Conservation (phyloP, 1,139 yeast genomes). For the Geotrichum carabidarum region DNA sequence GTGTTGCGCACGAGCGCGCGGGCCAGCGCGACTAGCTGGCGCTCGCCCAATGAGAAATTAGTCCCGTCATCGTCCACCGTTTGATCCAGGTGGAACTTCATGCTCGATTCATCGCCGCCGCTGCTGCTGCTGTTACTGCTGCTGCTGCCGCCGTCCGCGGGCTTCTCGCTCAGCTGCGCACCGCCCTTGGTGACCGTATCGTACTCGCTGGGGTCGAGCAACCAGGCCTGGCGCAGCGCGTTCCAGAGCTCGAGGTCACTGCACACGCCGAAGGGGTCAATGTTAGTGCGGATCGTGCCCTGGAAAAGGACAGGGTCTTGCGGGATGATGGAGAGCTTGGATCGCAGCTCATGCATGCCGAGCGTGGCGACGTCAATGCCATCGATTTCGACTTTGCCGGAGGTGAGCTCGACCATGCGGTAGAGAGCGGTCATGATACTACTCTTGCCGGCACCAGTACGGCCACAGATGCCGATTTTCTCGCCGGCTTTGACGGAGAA, state of each 20-base stretch:
- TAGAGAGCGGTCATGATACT: constrained; percentile 63
- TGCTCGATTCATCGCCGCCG: constrained; percentile 13
- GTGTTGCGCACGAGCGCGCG: constrained; percentile 71
- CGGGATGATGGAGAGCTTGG: constrained; percentile 64
- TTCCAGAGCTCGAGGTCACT: constrained; percentile 54
- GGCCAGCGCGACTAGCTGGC: constrained; percentile 69
- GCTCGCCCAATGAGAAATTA: constrained; percentile 72
- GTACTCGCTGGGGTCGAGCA: constrained; percentile 45
- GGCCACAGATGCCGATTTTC: constrained; percentile 70
- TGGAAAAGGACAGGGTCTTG: constrained; percentile 71
- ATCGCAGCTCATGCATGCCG: constrained; percentile 55
- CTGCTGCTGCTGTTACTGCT: neutral
- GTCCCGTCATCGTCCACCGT: constrained; percentile 67
- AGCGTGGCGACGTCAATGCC: constrained; percentile 53
- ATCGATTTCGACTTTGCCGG: constrained; percentile 54
- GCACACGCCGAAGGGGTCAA: constrained; percentile 58
- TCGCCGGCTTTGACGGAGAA: constrained; percentile 49
- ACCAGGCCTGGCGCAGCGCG: constrained; percentile 58
- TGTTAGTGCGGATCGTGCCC: constrained; percentile 59
- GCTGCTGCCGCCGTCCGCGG: constrained; percentile 19
- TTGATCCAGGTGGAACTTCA: constrained; percentile 64
- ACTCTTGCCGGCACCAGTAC: constrained; percentile 78
- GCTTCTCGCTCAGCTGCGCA: too few relatives aligned
- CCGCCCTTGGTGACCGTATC: constrained; percentile 24
- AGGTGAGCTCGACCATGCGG: constrained; percentile 53